phyloP scores from a whole-genome alignment of 2,329 filamentous ascomycete genomes.

The Ambrosiella beaveri region DNA sequence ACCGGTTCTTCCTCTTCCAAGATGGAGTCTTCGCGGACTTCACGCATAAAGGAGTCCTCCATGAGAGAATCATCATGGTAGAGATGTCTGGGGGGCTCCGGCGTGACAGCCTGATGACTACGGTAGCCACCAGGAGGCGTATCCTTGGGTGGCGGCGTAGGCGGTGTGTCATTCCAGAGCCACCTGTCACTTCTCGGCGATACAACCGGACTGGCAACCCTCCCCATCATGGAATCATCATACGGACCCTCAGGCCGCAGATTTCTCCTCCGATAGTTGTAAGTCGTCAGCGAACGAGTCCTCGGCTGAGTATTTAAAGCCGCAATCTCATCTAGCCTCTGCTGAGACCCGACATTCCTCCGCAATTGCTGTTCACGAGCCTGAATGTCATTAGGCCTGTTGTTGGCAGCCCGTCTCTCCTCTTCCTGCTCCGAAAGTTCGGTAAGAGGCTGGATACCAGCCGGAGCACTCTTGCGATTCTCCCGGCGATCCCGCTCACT shows the following conservation, averaged over 20 bases:
- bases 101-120: background rate
- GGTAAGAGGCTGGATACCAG: slow-evolving; percentile 4
- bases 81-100: background rate
- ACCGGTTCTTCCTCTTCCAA: slow-evolving; percentile 4
- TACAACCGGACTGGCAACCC: background rate
- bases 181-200: background rate
- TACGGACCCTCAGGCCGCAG: background rate
- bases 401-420: slow-evolving; percentile 11
- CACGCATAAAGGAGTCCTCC: slow-evolving; percentile 1
- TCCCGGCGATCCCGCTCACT: slow-evolving; percentile 9
- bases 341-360: slow-evolving; percentile 1
- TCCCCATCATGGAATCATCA: slow-evolving; percentile 1
- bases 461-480: slow-evolving; percentile 9
- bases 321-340: slow-evolving; percentile 32
- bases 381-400: slow-evolving; percentile 32
- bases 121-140: slow-evolving; percentile 1
- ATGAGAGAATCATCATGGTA: slow-evolving; percentile 4
- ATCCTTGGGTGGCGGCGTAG: slow-evolving; percentile 10
- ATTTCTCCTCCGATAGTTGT: slow-evolving; percentile 3
- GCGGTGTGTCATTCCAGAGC: slow-evolving; percentile 8
- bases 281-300: slow-evolving; percentile 5
- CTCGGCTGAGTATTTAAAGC: slow-evolving; percentile 26
- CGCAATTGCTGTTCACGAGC: slow-evolving; percentile 24
- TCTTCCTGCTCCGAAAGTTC: slow-evolving; percentile 11
- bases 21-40: slow-evolving; percentile 5